These are phyloP conservation scores for Cerioporus squamosus DNA, from an alignment of 1,284 basidiomycete species.

Conservation along the genomic window DNA sequence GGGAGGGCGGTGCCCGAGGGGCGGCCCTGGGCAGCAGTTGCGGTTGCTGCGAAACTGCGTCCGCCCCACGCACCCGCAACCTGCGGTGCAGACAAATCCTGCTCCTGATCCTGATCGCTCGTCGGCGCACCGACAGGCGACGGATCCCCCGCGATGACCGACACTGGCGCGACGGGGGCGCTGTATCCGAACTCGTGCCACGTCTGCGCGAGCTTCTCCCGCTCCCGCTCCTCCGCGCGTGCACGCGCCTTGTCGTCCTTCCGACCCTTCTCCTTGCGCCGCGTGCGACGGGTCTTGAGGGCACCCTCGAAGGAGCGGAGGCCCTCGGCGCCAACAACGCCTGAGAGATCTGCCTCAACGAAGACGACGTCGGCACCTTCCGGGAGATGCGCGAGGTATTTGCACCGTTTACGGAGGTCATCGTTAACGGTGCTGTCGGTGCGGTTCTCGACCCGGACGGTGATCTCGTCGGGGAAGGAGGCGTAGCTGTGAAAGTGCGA, in stretches of 20 bases:
- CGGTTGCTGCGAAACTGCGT: constrained; percentile 77
- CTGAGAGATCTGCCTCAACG: constrained; percentile 84
- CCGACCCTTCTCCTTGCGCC: constrained; percentile 76
- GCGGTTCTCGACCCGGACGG: constrained; percentile 78
- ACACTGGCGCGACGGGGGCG: constrained; percentile 15
- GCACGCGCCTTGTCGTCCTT: constrained; percentile 84
- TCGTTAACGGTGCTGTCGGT: constrained; percentile 86
- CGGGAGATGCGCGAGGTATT: constrained; percentile 93
- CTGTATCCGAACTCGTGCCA: constrained; percentile 28
- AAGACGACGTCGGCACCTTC: constrained; percentile 94
- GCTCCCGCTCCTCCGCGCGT: constrained; percentile 80
- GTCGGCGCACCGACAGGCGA: constrained; percentile 18
- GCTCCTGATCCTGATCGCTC: constrained; percentile 36
- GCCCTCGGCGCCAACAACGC: constrained; percentile 74
- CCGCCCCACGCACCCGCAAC: constrained; percentile 72
- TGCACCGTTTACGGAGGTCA: constrained; percentile 91
- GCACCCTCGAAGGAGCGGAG: constrained; percentile 82
- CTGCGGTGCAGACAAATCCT: constrained; percentile 30
- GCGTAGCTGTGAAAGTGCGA: constrained; percentile 85
- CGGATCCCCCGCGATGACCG: background rate
- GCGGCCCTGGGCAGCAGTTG: constrained; percentile 49
- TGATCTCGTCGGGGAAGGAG: constrained; percentile 84
- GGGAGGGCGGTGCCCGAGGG: constrained; percentile 26
- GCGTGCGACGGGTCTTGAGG: constrained; percentile 74
- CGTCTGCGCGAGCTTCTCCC: constrained; percentile 42